A percentile compares a stretch with the other conserved stretches of the same genome.
phyloP scores from a whole-genome alignment of 164 flowering plant genomes.

The Macadamia tetraphylla region DNA sequence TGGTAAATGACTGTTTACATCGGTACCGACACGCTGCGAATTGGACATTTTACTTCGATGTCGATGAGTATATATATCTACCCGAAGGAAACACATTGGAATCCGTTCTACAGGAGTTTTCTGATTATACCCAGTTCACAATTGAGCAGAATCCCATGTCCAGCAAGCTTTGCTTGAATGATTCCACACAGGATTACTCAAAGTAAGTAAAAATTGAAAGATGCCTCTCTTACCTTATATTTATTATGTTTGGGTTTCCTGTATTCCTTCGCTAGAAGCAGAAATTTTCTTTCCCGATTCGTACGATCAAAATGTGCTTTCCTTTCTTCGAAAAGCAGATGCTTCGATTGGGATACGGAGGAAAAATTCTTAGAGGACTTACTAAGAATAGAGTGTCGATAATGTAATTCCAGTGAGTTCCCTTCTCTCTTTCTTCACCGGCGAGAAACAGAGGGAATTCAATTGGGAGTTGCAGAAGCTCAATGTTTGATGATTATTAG shows the following conservation, averaged over 20 bases:
- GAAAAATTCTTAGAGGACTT: too few species aligned
- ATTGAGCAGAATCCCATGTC: constrained; percentile 75
- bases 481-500: too few species aligned
- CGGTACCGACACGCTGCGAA: constrained; percentile 45
- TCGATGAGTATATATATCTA: constrained; percentile 63
- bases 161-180: constrained; percentile 46
- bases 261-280: too few species aligned
- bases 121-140: constrained; percentile 53
- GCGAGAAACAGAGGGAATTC: background rate
- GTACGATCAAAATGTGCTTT: too few species aligned
- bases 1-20: constrained; percentile 64
- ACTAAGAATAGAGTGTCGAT: too few species aligned
- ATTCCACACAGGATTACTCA: constrained; percentile 28
- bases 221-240: too few species aligned
- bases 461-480: background rate
- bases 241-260: too few species aligned
- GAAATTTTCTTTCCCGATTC: too few species aligned
- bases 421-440: background rate
- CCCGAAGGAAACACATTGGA: constrained; percentile 39
- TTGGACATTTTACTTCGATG: constrained; percentile 66
- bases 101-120: constrained; percentile 39
- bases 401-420: too few species aligned
- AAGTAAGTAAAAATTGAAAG: constrained; percentile 12
- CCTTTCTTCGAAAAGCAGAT: too few species aligned
- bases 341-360: too few species aligned